Base-by-base conservation (phyloP, 805 yeast species). In the Candida tibetensis region DNA sequence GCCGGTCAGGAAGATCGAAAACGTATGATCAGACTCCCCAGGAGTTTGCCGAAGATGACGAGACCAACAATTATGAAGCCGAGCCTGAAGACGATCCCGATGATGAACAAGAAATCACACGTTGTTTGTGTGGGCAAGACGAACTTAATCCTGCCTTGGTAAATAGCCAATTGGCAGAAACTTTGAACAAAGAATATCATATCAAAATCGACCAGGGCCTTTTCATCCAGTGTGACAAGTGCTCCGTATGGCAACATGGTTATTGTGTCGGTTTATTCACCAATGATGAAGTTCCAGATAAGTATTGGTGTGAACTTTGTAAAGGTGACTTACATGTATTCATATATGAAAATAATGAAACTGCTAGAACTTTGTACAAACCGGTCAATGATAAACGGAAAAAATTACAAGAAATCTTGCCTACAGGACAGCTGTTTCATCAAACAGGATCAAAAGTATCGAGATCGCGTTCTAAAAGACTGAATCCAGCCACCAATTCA, bases 231-330 rank as follows among this genome's bases (percentile, higher is more conserved):
- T 85, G 95, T 71, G 99, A 93, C 53, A 74, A 76, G 45, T 91
- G 99, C 65, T 80, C 86, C 14, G 96, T 84, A 5, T 91, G 99
- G 99, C 99, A 91, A 61, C 99, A 91, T 59, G 98, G 97, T 2
- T 87, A 72, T 63, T 91, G 99, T 68, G 96, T 91, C 26, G 95
- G 96, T 1, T 79, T 91, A 41, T 71, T 71, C 38, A 79, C 77
- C 35, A 87, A 81, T 44, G 79, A 76, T 10, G 82, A 77, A 34
- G 86, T 88, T 2, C 96, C 97, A 3, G 97, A 91, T 40, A 86
- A 86, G 60, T 91, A 93, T 62, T 88, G 90, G 86, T 91, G 99
- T 70, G 99, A 91, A 58, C 62, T 66, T 47, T 91, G 99, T 66
- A 78, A 81, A 46, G 97, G 97, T 1, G 90, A 85, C 21, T 64